Conservation (phyloP, 2,329 filamentous ascomycete species). For the Neopestalotiopsis sp. region DNA sequence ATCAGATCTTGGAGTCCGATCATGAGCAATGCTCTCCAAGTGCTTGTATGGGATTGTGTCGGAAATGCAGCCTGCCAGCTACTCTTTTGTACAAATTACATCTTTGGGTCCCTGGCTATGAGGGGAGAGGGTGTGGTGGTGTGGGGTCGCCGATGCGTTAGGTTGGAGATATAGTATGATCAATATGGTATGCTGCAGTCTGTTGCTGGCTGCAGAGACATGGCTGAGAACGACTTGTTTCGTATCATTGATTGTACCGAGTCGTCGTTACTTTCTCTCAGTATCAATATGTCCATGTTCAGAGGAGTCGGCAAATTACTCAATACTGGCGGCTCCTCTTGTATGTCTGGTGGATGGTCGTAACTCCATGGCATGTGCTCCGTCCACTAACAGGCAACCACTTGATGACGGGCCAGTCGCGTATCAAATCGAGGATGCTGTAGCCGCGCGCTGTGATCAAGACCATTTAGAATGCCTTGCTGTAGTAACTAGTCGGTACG, state of each 20-base stretch:
- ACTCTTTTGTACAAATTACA: too few species aligned
- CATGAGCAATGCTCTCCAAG: not conserved
- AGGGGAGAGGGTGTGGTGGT: slow-evolving; percentile 16
- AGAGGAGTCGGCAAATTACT: not conserved
- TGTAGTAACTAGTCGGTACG: too few species aligned
- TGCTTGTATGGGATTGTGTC: not conserved
- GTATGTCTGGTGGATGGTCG: not conserved
- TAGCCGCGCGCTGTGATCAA: not conserved
- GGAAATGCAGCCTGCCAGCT: not conserved
- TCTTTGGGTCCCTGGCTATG: not conserved
- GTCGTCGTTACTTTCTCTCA: not conserved
- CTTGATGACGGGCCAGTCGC: not conserved
- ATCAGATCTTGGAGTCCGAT: slow-evolving; percentile 25
- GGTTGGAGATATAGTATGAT: not conserved
- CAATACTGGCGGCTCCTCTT: not conserved
- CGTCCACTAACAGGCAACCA: not conserved
- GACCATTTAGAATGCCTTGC: not conserved
- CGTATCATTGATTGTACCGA: not conserved
- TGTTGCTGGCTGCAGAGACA: not conserved
- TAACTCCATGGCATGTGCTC: not conserved
- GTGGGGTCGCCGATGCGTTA: slow-evolving; percentile 10
- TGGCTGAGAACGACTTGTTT: not conserved
- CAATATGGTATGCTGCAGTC: not conserved
- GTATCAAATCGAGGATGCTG: not conserved
- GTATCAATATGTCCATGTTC: not conserved